Evolutionary conservation across 1,139 yeast genomes (phyloP).

Genomic region (Pneumocystis murina): DNA sequence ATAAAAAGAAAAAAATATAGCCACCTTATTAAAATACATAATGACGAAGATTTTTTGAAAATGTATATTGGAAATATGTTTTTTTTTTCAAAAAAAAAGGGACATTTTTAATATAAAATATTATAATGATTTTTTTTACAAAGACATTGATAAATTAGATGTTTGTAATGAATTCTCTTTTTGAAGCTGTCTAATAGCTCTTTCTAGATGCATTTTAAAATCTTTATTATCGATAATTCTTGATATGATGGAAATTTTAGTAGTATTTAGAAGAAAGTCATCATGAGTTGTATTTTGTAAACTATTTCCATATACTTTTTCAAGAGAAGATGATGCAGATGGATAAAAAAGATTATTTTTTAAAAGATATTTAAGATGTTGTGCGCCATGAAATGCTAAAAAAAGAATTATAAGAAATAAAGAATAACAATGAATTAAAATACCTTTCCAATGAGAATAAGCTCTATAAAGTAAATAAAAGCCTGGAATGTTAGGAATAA

Average conservation of each 20-base stretch:
- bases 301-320: neutral
- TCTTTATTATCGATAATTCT: neutral
- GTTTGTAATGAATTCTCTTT: neutral
- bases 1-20: neutral
- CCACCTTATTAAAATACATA: too few relatives aligned
- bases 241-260: neutral
- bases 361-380: neutral
- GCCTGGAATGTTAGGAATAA: slow-evolving; percentile 71
- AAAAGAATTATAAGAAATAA: neutral
- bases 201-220: neutral
- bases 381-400: neutral
- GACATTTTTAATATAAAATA: neutral
- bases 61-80: too few relatives aligned
- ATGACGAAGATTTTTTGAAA: too few relatives aligned
- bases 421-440: neutral
- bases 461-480: slow-evolving; percentile 55
- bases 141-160: neutral
- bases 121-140: neutral
- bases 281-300: neutral
- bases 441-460: slow-evolving; percentile 51
- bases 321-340: neutral
- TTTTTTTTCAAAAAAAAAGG: neutral
- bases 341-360: neutral
- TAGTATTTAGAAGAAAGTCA: neutral
- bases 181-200: neutral